These are phyloP conservation scores for Sugiyamaella boreocaroliniensis DNA, from an alignment of 805 yeast species.

Conservation along the genomic window DNA sequence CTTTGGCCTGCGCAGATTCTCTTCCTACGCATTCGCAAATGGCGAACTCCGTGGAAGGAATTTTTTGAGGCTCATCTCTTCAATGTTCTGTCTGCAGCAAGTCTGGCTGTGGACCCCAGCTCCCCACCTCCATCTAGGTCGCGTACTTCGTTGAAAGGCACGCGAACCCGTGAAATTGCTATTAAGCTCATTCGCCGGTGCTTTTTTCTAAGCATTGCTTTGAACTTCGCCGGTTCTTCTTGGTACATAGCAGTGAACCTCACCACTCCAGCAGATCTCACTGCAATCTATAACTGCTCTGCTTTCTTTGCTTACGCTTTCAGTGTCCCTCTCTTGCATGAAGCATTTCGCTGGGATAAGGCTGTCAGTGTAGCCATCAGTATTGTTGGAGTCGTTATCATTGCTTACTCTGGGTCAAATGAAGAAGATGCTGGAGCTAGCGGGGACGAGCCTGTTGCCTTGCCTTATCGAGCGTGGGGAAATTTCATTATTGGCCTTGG, in stretches of 20 bases:
- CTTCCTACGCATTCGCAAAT: conserved; percentile 42
- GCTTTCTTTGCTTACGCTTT: conserved; percentile 84
- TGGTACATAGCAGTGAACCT: conserved; percentile 82
- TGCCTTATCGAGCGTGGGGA: conserved; percentile 61
- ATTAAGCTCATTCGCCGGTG: conserved; percentile 35
- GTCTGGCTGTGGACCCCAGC: conserved; percentile 11
- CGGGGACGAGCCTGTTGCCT: conserved; percentile 18
- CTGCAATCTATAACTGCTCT: conserved; percentile 85
- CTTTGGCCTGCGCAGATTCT: conserved; percentile 66
- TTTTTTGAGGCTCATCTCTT: conserved; percentile 18
- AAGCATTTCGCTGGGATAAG: conserved; percentile 57
- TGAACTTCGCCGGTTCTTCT: conserved; percentile 70
- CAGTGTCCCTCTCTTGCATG: conserved; percentile 68
- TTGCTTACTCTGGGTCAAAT: conserved; percentile 51
- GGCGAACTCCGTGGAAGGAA: conserved; percentile 24
- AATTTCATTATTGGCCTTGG: conserved; percentile 66
- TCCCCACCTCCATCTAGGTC: conserved; percentile 1
- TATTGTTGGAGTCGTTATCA: conserved; percentile 65
- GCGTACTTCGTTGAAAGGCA: background rate
- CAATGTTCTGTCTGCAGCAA: conserved; percentile 21
- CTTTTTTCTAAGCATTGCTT: conserved; percentile 44
- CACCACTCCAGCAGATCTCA: conserved; percentile 77
- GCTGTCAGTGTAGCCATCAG: conserved; percentile 64
- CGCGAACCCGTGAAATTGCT: background rate
- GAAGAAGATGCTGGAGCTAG: conserved; percentile 17